Percentiles rank a stretch among this genome's conserved stretches.
phyloP scores from a whole-genome alignment of 2,329 filamentous ascomycete species.

The Phaeosphaeria sp. region DNA sequence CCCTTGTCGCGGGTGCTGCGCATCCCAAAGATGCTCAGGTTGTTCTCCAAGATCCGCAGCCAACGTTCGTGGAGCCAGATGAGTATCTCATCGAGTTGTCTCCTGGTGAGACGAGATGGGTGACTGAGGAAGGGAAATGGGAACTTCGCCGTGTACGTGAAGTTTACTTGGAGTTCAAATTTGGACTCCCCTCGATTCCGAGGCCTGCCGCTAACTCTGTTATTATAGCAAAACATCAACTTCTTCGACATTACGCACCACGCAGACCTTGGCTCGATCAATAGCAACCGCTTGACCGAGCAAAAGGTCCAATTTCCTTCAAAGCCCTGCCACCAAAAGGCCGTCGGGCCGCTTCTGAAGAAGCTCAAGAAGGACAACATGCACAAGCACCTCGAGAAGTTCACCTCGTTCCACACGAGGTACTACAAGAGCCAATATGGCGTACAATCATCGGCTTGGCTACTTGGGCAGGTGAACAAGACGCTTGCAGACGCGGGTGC shows the following conservation, averaged over 20 bases:
- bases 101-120: conserved; percentile 83
- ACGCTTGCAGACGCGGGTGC: conserved; percentile 76
- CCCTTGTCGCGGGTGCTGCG: conserved; percentile 34
- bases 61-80: conserved; percentile 37
- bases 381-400: conserved; percentile 75
- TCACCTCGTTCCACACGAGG: conserved; percentile 80
- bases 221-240: conserved; percentile 73
- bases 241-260: conserved; percentile 96
- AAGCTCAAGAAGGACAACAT: conserved; percentile 78
- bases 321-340: conserved; percentile 68
- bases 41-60: conserved; percentile 37
- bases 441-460: conserved; percentile 84
- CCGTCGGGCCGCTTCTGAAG: conserved; percentile 70
- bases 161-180: neutral
- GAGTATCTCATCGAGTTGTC: conserved; percentile 75
- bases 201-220: conserved; percentile 21
- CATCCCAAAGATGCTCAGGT: conserved; percentile 35
- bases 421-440: conserved; percentile 84
- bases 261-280: conserved; percentile 64
- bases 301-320: conserved; percentile 69
- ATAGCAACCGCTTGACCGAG: conserved; percentile 23
- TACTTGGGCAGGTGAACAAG: conserved; percentile 74
- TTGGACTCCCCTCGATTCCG: neutral
- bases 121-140: conserved; percentile 97
- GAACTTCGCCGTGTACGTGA: conserved; percentile 75